Evolutionary conservation across 2,329 filamentous ascomycete species (phyloP).

Genomic region (Bisporella sp.): DNA sequence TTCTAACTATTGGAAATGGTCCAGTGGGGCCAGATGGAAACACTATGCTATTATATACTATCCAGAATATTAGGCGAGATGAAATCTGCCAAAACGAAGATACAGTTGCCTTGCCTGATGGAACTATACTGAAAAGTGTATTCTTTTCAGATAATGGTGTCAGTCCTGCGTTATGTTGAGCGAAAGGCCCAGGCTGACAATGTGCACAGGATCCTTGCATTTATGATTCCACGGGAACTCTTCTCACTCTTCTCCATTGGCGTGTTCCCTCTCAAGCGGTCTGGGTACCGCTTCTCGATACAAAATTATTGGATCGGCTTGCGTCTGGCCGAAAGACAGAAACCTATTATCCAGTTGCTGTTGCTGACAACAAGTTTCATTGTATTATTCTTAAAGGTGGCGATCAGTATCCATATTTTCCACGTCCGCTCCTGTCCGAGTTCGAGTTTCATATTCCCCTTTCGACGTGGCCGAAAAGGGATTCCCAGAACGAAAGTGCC

Average conservation of each 20-base stretch:
- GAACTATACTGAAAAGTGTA: constrained; percentile 67
- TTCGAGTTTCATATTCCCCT: constrained; percentile 89
- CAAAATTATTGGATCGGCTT: constrained; percentile 72
- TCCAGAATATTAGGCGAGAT: constrained; percentile 90
- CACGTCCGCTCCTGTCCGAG: constrained; percentile 80
- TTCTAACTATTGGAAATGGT: constrained; percentile 93
- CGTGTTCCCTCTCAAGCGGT: constrained; percentile 74
- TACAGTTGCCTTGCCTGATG: constrained; percentile 73
- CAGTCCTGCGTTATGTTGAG: constrained; percentile 29
- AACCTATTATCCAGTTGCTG: constrained; percentile 90
- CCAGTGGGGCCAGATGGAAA: constrained; percentile 72
- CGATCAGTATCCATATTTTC: constrained; percentile 90
- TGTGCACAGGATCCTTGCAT: constrained; percentile 75
- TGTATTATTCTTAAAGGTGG: constrained; percentile 98
- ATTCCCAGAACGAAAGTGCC: constrained; percentile 30
- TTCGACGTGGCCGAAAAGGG: constrained; percentile 42
- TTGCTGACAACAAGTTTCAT: constrained; percentile 87
- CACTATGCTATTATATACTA: constrained; percentile 77
- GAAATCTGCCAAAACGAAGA: constrained; percentile 95
- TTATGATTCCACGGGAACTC: constrained; percentile 85
- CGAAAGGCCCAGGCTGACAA: constrained; percentile 1
- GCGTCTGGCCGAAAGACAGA: constrained; percentile 82
- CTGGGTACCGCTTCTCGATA: constrained; percentile 92
- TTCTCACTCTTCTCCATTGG: constrained; percentile 88
- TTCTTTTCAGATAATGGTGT: constrained; percentile 93